Base-by-base conservation (phyloP, 2,329 filamentous ascomycete species). In the Phaeophleospora eucalypticola region DNA sequence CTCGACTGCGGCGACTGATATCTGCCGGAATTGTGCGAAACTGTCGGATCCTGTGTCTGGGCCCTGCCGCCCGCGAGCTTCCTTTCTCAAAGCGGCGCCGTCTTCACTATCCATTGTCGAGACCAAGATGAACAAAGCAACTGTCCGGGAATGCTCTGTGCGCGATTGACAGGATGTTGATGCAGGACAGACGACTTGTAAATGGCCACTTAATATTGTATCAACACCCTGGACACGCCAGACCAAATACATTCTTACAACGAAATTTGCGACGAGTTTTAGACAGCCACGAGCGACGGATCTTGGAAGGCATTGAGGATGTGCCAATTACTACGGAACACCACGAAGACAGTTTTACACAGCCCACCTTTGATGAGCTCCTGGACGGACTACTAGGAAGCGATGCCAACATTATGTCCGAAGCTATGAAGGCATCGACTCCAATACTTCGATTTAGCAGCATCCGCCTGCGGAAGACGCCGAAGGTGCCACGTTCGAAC, bases 181-280 rank as follows among this genome's bases (percentile, higher is more conserved):
- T 6, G 7, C 7, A 7, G 12, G 24, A 29, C 24, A 6, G 24
- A 7, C 24, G 24, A 29, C 24, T 12, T 12, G 6, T 12, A 12
- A 29, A 29, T n/a, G 40, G 38, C 15, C 42, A 42, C 33, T 34
- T 43, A 35, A n/a, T 29, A 7, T 27, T 47, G 15, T 38, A 36
- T 18, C 34, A 34, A 17, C n/a, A 27, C 12, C 8, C 34, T 16
- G 29, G 36, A 21, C 29, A 14, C 14, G 9, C 19, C 18, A n/a
- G 10, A 2, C 48, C 33, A 9, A 17, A 39, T 6, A 35, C n/a
- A 14, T 65, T 64, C 39, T 46, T 67, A 12, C 58, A 52, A 14
- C 58, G 63, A 17, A 67, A 67, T 36, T n/a, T 67, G 14, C 46
- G 58, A n/a, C 37, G 45, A 16, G 51, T 52, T 15, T 51, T 67